Percentiles rank a stretch among this genome's conserved stretches.
Conservation (phyloP, 2,329 filamentous ascomycete species). For the Onygenales sp. region DNA sequence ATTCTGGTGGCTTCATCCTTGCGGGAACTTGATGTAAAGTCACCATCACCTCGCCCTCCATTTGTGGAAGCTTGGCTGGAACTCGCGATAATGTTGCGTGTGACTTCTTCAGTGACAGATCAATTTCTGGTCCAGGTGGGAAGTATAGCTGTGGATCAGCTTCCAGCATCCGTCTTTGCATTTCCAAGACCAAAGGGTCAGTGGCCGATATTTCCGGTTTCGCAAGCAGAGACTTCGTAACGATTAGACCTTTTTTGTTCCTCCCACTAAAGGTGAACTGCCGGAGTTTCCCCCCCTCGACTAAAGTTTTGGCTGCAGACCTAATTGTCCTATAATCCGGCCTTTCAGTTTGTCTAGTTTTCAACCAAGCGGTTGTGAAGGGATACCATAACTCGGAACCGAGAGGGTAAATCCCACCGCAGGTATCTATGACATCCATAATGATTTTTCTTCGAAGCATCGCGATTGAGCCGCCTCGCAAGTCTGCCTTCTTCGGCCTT, state of each 20-base stretch:
- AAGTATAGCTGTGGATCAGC: constrained; percentile 34
- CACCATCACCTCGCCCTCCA: constrained; percentile 25
- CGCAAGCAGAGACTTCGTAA: constrained; percentile 42
- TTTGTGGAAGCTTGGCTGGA: constrained; percentile 16
- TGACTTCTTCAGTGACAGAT: constrained; percentile 21
- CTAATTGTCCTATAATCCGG: constrained; percentile 47
- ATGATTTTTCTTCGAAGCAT: constrained; percentile 42
- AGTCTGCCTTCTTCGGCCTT: constrained; percentile 7
- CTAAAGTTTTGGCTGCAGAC: constrained; percentile 40
- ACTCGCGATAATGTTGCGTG: constrained; percentile 3
- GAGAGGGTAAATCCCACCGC: constrained; percentile 47
- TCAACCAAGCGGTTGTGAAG: constrained; percentile 45
- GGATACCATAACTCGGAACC: constrained; percentile 47
- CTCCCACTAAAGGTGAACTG: constrained; percentile 44
- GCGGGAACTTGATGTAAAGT: constrained; percentile 28
- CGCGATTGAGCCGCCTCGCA: constrained; percentile 33
- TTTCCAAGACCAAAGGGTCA: constrained; percentile 36
- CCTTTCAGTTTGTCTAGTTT: constrained; percentile 31
- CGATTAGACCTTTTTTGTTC: constrained; percentile 37
- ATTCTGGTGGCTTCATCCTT: constrained; percentile 13
- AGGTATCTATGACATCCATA: constrained; percentile 44
- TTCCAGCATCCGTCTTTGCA: constrained; percentile 43
- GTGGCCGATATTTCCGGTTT: constrained; percentile 36
- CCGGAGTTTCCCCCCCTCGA: constrained; percentile 42
- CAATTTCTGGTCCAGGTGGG: constrained; percentile 33